Percentiles rank a stretch among this genome's conserved stretches.
These are phyloP conservation scores for Ormosia emarginata DNA, from an alignment of 306 rosid species.

Conservation along the genomic window DNA sequence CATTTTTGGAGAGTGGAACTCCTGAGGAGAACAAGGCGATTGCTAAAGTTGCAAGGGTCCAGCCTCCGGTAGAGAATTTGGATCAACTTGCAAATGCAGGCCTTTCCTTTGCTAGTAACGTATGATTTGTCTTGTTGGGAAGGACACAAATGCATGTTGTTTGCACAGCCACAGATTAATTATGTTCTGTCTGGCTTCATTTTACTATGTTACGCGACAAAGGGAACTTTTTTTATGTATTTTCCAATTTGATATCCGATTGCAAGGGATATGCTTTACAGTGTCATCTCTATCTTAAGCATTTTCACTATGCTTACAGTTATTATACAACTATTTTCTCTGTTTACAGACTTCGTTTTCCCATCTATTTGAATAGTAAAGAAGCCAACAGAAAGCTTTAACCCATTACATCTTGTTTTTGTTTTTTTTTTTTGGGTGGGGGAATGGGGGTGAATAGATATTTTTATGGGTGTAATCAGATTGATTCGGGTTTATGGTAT, in stretches of 20 bases:
- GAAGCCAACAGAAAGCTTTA: too few species aligned
- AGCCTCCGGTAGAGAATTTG: constrained; percentile 56
- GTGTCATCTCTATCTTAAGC: too few species aligned
- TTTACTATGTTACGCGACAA: neutral
- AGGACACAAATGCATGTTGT: constrained; percentile 13
- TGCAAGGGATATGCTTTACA: neutral
- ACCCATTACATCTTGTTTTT: too few species aligned
- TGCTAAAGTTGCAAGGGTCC: constrained; percentile 78
- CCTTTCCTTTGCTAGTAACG: constrained; percentile 75
- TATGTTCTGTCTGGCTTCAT: constrained; percentile 2
- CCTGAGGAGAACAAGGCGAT: constrained; percentile 89
- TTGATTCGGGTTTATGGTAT: too few species aligned
- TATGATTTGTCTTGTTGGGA: constrained; percentile 10
- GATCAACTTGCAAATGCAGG: constrained; percentile 78
- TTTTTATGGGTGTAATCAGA: too few species aligned
- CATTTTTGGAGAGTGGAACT: constrained; percentile 73
- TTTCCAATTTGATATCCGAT: neutral
- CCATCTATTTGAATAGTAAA: too few species aligned
- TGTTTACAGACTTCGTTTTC: too few species aligned
- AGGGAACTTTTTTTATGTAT: neutral
- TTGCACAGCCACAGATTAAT: neutral
- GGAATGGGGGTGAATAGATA: too few species aligned
- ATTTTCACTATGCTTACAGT: too few species aligned
- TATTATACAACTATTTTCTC: neutral
- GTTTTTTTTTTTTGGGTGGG: too few species aligned